These are phyloP conservation scores for Panellus pusillus DNA, from an alignment of 768 basidiomycete species.

Conservation along the genomic window DNA sequence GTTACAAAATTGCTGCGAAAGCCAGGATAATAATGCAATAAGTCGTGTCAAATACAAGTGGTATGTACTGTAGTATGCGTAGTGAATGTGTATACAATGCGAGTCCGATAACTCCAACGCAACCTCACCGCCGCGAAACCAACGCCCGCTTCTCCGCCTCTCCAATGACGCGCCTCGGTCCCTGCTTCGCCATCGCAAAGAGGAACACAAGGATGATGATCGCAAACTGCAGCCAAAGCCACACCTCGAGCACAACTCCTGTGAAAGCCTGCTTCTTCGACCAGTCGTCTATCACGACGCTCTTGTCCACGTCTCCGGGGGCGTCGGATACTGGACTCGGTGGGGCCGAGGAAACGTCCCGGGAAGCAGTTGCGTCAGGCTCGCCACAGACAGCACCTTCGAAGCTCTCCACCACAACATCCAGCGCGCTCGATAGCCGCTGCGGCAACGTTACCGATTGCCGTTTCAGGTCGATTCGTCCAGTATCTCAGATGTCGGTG, in stretches of 20 bases:
- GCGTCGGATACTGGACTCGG: slow-evolving; percentile 1
- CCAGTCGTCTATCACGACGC: slow-evolving; percentile 12
- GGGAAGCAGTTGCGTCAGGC: neutral
- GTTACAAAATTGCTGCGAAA: too few relatives aligned
- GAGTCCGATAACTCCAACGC: neutral
- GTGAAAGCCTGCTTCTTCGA: slow-evolving; percentile 29
- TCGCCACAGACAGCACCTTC: slow-evolving; percentile 1
- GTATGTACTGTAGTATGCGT: slow-evolving; percentile 1
- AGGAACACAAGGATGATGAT: slow-evolving; percentile 76
- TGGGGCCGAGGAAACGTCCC: neutral
- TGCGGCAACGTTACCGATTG: slow-evolving; percentile 33
- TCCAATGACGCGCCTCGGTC: slow-evolving; percentile 67
- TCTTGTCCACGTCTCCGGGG: neutral
- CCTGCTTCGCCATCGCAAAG: slow-evolving; percentile 76
- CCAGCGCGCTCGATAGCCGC: slow-evolving; percentile 44
- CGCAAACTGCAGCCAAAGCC: slow-evolving; percentile 83
- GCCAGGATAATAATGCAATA: neutral
- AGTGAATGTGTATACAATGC: neutral
- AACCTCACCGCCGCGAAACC: slow-evolving; percentile 15
- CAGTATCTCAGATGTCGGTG: slow-evolving; percentile 16
- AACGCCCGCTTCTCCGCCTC: slow-evolving; percentile 37
- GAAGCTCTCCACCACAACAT: slow-evolving; percentile 46
- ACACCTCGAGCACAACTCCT: slow-evolving; percentile 64
- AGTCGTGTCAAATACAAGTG: neutral
- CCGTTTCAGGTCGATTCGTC: slow-evolving; percentile 9